phyloP scores from a whole-genome alignment of 257 asterid species.

The Vinca minor region DNA sequence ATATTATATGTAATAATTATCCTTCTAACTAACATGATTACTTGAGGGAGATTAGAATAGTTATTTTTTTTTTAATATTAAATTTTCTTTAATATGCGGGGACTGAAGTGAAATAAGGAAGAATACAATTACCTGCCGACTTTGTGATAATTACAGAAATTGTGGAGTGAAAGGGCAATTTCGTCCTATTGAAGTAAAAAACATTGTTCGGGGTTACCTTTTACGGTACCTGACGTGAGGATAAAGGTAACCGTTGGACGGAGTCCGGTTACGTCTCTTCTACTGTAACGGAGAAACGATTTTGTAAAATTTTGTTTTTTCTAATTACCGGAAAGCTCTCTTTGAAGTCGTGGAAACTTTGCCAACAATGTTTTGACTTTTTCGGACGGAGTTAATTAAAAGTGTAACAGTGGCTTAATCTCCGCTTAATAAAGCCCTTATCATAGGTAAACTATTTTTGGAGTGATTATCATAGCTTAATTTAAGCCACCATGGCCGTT shows the following conservation, averaged over 20 bases:
- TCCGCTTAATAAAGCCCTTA: not conserved
- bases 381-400: not conserved
- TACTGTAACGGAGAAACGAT: conserved; percentile 17
- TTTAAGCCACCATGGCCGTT: conserved; percentile 9
- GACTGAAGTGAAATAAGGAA: not conserved
- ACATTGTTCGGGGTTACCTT: conserved; percentile 5
- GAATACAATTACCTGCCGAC: not conserved
- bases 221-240: conserved; percentile 21
- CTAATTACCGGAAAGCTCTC: conserved; percentile 9
- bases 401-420: conserved; percentile 1
- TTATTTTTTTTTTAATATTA: no score
- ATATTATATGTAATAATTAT: no score
- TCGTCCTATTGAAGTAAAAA: conserved; percentile 24
- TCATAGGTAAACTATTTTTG: not conserved
- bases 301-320: conserved; percentile 13
- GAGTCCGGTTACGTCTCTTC: conserved; percentile 8
- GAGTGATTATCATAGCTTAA: no score
- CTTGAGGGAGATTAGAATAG: not conserved
- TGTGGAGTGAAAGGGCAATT: conserved; percentile 25
- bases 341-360: not conserved
- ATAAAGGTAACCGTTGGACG: conserved; percentile 23
- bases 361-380: conserved; percentile 1
- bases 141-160: not conserved
- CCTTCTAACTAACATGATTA: not conserved
- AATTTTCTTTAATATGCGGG: not conserved